phyloP scores from a whole-genome alignment of 2,329 filamentous ascomycete species.

The Aspergillus oerlinghausenensis region DNA sequence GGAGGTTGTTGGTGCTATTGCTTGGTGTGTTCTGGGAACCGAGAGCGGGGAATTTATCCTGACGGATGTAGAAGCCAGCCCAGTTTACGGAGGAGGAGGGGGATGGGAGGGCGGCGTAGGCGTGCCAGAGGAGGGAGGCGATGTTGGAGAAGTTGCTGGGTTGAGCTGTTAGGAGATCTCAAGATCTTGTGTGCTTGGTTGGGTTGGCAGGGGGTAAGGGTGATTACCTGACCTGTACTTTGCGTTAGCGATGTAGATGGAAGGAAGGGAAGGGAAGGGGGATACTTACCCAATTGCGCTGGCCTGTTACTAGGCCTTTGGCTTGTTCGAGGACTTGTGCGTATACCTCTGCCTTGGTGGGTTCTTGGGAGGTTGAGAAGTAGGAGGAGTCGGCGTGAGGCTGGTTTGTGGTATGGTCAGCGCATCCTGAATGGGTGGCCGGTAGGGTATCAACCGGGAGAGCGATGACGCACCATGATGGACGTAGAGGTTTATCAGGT shows the following conservation, averaged over 20 bases:
- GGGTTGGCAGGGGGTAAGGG: neutral
- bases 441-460: neutral
- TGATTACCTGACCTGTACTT: conserved; percentile 27
- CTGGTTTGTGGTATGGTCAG: conserved; percentile 19
- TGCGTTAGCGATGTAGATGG: neutral
- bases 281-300: conserved; percentile 44
- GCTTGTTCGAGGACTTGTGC: conserved; percentile 38
- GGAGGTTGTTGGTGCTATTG: conserved; percentile 20
- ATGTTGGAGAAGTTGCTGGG: conserved; percentile 44
- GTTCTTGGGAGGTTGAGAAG: conserved; percentile 29
- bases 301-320: conserved; percentile 35
- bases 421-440: neutral
- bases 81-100: conserved; percentile 45
- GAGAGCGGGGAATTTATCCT: conserved; percentile 37
- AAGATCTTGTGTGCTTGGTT: neutral
- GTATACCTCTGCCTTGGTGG: conserved; percentile 42
- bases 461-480: conserved; percentile 1
- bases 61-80: conserved; percentile 46
- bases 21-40: conserved; percentile 5
- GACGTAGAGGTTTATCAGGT: neutral
- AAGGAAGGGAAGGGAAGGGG: too few species aligned
- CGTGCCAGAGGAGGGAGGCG: conserved; percentile 47
- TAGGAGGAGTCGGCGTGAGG: conserved; percentile 47
- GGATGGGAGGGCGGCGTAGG: conserved; percentile 40
- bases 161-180: neutral